Evolutionary conservation across 163 green algal species (phyloP).

Genomic region (Chlorella variabilis): DNA sequence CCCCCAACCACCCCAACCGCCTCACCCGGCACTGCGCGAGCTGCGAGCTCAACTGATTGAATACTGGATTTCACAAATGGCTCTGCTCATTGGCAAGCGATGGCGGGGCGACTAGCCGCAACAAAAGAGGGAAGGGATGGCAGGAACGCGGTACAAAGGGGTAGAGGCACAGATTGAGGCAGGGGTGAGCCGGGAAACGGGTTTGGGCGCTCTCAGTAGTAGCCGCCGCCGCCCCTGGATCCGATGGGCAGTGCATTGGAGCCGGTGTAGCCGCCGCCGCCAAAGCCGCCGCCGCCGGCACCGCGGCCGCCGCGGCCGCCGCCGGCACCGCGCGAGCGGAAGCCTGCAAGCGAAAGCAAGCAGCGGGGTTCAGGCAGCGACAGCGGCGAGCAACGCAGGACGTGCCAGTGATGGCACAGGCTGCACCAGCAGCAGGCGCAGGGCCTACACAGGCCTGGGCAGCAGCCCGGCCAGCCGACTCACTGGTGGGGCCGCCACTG

Average conservation of each 20-base stretch:
- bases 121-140: no score
- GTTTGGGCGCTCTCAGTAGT: background rate
- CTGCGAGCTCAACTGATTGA: no score
- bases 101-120: no score
- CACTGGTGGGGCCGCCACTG: constrained; percentile 47
- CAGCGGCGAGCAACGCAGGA: background rate
- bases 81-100: no score
- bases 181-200: no score
- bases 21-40: no score
- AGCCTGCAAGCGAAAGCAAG: constrained; percentile 10
- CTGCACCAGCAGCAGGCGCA: no score
- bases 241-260: constrained; percentile 42
- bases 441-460: background rate
- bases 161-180: no score
- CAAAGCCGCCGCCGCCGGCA: constrained; percentile 17
- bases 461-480: background rate
- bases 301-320: constrained; percentile 29
- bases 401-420: no score
- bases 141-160: no score
- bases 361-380: background rate
- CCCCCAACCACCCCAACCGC: no score
- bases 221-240: constrained; percentile 11
- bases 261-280: constrained; percentile 28
- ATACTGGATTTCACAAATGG: no score
- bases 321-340: constrained; percentile 23